Evolutionary conservation across 2,329 filamentous ascomycete genomes (phyloP), one percentile per base, ranked within the genome.

Genomic region (Mycosphaerella arachidis): DNA sequence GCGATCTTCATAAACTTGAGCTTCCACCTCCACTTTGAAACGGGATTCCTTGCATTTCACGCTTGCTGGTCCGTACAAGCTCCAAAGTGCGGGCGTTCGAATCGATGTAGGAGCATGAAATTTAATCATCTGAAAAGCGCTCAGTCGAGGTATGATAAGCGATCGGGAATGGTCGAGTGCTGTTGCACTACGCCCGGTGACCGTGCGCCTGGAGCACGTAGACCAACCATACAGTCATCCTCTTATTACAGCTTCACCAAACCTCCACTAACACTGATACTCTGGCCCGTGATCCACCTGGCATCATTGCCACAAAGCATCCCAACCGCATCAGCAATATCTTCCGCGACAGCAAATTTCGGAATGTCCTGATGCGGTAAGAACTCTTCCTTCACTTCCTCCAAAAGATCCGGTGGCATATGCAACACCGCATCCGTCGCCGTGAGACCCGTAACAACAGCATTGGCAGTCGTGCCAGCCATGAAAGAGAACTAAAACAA

Each of bases 281-380:
- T 70, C 57, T 67, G 68, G 9, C 71, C 72, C 13, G 63, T 72
- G 18, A 66, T 33, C 71, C 70, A 73, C 35, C 71, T 58, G 3
- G 59, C 61, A 57, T 68, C 69, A 54, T 69, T 67, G 54, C 69
- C 67, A 4, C 67, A 69, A 27, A 74, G 52, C 48, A 68, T 68
- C 0, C 68, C 66, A 68, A 93, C 89, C 84, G 84, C 59, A 89
- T 93, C 72, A 79, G 92, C 68, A 86, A 88, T 71, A 77, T 91
- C 71, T 54, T 74, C 71, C 12, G 58, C 53, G 18, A 33, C 30
- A 12, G 54, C 62, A 29, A 60, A 48, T 10, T 58, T 16, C 27
- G 59, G 52, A 5, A 56, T 46, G 29, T 37, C 31, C 51, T 59
- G 59, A 7, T 18, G 30, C 29, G 59, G 58, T 50, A 71, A 3